phyloP scores from a whole-genome alignment of 2,329 filamentous ascomycete species.

The Thermothelomyces thermophilus region DNA sequence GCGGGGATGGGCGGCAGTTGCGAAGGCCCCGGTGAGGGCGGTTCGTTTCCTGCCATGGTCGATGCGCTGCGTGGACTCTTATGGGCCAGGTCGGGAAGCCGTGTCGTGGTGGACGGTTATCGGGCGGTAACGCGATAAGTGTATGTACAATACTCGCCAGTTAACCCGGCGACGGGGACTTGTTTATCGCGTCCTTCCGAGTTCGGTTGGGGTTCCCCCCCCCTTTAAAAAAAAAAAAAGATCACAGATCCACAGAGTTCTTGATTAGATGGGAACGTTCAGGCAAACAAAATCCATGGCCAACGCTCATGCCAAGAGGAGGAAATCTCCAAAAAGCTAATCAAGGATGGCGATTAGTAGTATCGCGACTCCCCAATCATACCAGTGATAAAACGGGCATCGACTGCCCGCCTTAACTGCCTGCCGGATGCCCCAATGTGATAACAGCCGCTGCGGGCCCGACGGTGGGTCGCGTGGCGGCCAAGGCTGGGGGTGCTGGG shows the following conservation, averaged over 20 bases:
- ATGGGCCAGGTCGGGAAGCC: not conserved
- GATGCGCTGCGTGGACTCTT: not conserved
- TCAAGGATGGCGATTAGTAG: not conserved
- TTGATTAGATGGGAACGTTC: no score
- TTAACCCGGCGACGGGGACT: not conserved
- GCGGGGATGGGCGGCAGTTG: constrained; percentile 53
- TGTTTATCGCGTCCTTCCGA: no score
- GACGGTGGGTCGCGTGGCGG: constrained; percentile 1
- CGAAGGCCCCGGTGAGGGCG: constrained; percentile 45
- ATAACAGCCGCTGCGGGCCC: constrained; percentile 3
- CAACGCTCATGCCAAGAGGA: no score
- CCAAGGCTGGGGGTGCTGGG: not conserved
- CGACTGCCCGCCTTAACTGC: not conserved
- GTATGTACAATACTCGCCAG: no score
- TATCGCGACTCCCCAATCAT: not conserved
- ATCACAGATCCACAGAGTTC: not conserved
- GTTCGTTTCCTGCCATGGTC: constrained; percentile 27
- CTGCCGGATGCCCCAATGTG: constrained; percentile 5
- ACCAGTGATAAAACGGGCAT: not conserved
- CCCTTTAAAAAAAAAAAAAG: no score
- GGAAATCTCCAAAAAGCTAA: no score
- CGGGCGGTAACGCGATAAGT: not conserved
- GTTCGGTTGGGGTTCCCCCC: no score
- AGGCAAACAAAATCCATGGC: no score
- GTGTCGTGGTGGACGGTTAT: not conserved